Evolutionary conservation across 192 early-diverging fungal genomes (phyloP).

Genomic region (Umbelopsis sp.): DNA sequence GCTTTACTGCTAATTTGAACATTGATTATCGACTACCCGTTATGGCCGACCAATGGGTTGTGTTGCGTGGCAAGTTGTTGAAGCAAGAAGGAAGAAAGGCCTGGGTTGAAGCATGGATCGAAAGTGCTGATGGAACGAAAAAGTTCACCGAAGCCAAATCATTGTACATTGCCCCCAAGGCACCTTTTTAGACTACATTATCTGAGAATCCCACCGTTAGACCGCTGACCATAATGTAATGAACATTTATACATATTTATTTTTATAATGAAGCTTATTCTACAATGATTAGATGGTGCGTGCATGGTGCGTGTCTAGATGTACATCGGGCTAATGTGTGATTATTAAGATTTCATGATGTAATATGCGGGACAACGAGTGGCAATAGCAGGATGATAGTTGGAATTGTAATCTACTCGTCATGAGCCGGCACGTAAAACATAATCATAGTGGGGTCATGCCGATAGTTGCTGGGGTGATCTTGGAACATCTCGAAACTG

Average conservation of each 20-base stretch:
- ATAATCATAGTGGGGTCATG: constrained; percentile 1
- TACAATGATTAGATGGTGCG: background rate
- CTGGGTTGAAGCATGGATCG: constrained; percentile 61
- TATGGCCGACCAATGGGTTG: constrained; percentile 60
- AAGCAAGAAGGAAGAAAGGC: constrained; percentile 73
- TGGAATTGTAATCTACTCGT: background rate
- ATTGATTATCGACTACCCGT: constrained; percentile 75
- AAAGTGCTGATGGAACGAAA: constrained; percentile 57
- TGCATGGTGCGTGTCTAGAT: background rate
- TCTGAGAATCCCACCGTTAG: constrained; percentile 19
- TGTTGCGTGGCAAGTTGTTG: constrained; percentile 55
- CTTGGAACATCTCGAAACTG: background rate
- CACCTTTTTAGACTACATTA: constrained; percentile 14
- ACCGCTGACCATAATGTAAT: too few species aligned
- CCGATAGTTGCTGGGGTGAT: constrained; percentile 5
- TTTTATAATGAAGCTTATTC: background rate
- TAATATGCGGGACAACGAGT: too few species aligned
- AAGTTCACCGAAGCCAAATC: constrained; percentile 65
- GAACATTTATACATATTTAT: background rate
- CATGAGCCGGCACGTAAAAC: constrained; percentile 2
- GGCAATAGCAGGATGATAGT: too few species aligned
- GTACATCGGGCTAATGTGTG: too few species aligned
- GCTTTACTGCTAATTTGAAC: constrained; percentile 77
- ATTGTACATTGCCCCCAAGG: constrained; percentile 65
- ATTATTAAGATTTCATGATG: too few species aligned